Base-by-base conservation (phyloP, 208 protist genomes). In the Perkinsela sp. region DNA sequence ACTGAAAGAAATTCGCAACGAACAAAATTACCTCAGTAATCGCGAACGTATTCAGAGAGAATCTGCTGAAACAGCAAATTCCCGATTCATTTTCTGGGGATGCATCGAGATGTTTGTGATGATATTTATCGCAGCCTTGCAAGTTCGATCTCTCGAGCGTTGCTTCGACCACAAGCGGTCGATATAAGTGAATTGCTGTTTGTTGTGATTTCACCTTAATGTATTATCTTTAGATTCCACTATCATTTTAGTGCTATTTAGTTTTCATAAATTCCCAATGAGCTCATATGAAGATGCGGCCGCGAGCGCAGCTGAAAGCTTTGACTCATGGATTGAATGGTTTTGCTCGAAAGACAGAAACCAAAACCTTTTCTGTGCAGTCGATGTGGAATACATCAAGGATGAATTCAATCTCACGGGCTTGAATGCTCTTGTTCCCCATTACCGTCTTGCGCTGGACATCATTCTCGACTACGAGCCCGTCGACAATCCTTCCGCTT, bases 331-430 rank as follows among this genome's bases (percentile, higher is more conserved):
- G 94, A 95, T 98, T 66, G 76, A 74, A 32, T 97, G 93, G 91
- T 98, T 96, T 72, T 97, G 93, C 72, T 90, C 86, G 31, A 73
- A 98, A 68, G n/a, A n/a, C n/a, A 95, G 94, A 70, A 94, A 94
- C 31, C 97, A 98, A 66, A 94, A 98, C 76, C 97, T 97, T 72
- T 98, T 98, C 79, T 92, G 84, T 75, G 83, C 92, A 70, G 90
- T 97, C 0, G 94, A 96, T 48, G 86, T 94, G 31, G 91, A 96
- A 57, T 97, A 90, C 73, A 96, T 97, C 68, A 81, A 81, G 57
- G 95, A 98, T 71, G 92, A 97, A 67, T 99, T 99, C 76, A 99
- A 99, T 81, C 78, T 99, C 30, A 97, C 89, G 1, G 93, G 95
- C 0, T 76, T 96, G 15, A 80, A 80, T 13, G 84, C 78, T 0